Evolutionary conservation across 441 rosid genomes (phyloP).

Genomic region (Lepidium campestre): DNA sequence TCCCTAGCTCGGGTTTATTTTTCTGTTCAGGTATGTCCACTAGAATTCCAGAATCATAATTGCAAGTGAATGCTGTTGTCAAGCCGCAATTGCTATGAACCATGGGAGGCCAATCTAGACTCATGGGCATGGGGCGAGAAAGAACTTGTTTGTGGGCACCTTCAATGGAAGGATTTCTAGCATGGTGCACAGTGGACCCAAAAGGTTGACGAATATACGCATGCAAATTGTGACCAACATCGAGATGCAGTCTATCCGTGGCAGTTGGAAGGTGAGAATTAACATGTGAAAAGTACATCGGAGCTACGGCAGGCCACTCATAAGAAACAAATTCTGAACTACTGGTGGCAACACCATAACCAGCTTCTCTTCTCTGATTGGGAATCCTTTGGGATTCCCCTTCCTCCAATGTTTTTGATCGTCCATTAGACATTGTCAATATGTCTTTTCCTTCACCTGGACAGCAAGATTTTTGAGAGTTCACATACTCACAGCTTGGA

Average conservation of each 20-base stretch:
- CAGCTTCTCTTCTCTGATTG: slow-evolving; percentile 37
- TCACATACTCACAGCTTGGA: slow-evolving; percentile 30
- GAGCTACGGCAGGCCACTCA: slow-evolving; percentile 84
- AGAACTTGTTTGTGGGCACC: slow-evolving; percentile 60
- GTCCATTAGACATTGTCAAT: slow-evolving; percentile 25
- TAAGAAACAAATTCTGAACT: slow-evolving; percentile 59
- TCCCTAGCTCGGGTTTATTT: slow-evolving; percentile 48
- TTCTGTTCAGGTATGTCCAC: slow-evolving; percentile 59
- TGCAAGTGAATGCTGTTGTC: slow-evolving; percentile 62
- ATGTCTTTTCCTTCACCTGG: slow-evolving; percentile 33
- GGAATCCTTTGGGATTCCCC: slow-evolving; percentile 36
- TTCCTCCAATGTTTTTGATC: slow-evolving; percentile 30
- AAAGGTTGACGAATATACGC: slow-evolving; percentile 73
- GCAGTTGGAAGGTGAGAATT: slow-evolving; percentile 83
- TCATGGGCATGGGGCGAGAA: slow-evolving; percentile 74
- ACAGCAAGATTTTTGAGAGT: slow-evolving; percentile 26
- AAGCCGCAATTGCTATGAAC: slow-evolving; percentile 74
- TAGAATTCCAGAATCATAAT: slow-evolving; percentile 69
- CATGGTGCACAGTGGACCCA: slow-evolving; percentile 63
- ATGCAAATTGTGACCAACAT: slow-evolving; percentile 89
- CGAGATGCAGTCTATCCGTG: slow-evolving; percentile 92
- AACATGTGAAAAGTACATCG: slow-evolving; percentile 67
- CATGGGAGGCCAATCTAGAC: slow-evolving; percentile 97
- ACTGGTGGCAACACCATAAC: slow-evolving; percentile 33
- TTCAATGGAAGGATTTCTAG: slow-evolving; percentile 69